Conservation (phyloP, 2,329 filamentous ascomycete genomes). For the Aspergillus neotritici region DNA sequence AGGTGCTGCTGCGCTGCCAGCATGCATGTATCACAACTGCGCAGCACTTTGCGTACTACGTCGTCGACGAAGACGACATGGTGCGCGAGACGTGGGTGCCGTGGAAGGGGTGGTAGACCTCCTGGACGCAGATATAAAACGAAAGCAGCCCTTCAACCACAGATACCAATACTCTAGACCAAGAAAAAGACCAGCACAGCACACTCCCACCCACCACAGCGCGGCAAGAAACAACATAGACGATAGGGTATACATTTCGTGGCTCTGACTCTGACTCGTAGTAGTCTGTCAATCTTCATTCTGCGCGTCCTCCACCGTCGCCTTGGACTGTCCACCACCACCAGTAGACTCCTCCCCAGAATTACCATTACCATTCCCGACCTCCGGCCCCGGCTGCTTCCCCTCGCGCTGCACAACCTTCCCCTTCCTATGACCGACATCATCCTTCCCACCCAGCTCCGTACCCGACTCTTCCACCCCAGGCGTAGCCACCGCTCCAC, state of each 20-base stretch:
- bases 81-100: constrained; percentile 24
- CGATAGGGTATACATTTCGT: constrained; percentile 2
- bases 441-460: constrained; percentile 17
- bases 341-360: background rate
- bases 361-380: background rate
- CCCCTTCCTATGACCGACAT: constrained; percentile 13
- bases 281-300: constrained; percentile 1
- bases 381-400: constrained; percentile 1
- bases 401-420: constrained; percentile 16
- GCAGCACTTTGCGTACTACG: constrained; percentile 63
- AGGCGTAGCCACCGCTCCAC: constrained; percentile 9
- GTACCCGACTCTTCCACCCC: constrained; percentile 20
- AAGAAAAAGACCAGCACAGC: no score
- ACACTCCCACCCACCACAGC: no score
- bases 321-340: constrained; percentile 2
- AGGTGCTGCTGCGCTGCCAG: constrained; percentile 68
- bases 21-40: constrained; percentile 73
- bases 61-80: constrained; percentile 52
- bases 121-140: constrained; percentile 4
- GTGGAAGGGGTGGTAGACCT: constrained; percentile 20
- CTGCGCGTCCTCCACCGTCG: constrained; percentile 6
- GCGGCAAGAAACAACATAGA: background rate
- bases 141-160: background rate
- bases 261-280: background rate
- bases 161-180: no score